Base-by-base conservation (phyloP, 306 rosid species). In the Luffa aegyptiaca region DNA sequence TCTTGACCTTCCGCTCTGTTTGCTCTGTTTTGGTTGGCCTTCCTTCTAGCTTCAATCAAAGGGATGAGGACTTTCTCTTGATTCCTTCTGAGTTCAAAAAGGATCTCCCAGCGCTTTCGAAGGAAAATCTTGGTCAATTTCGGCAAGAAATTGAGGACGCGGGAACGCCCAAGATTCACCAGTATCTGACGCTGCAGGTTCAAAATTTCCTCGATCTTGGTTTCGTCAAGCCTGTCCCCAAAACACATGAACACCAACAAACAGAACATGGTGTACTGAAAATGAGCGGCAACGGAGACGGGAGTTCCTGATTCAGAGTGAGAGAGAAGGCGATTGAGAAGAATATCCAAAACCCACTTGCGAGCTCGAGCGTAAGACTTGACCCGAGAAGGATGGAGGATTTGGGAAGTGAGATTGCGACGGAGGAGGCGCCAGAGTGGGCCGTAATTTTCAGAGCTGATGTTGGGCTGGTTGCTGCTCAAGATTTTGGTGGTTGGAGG, bases 311-410 rank as follows among this genome's bases (percentile, higher is more conserved):
- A 62, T 78, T 77, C 0, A 3, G 71, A 58, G 3, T 63, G 74
- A 62, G 58, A 46, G 0, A 2, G 18, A 14, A 79, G 76, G 3
- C 63, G 76, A n/a, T 16, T 11, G 1, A 65, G 3, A 11, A 79
- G 82, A 36, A 65, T 65, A 51, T 52, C 76, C 75, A 79, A 53
- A 55, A 65, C 82, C 82, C 82, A 79, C 21, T 52, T 79, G 20
- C 76, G 82, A 37, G 82, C 82, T 4, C 7, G 41, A 2, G 1
- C 1, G 20, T 64, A 79, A 1, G 62, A 79, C 2, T 2, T 31
- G 12, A 79, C 12, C 4, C 81, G 75, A 0, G 74, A 63, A 17
- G 74, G 49, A 26, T 78, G 58, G 33, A 78, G 75, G 14, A 79
- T 79, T 33, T 79, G 20, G 35, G 76, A 64, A 13, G 65, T 65